These are phyloP conservation scores for Onygenales sp. DNA, from an alignment of 2,329 filamentous ascomycete genomes.

Conservation along the genomic window DNA sequence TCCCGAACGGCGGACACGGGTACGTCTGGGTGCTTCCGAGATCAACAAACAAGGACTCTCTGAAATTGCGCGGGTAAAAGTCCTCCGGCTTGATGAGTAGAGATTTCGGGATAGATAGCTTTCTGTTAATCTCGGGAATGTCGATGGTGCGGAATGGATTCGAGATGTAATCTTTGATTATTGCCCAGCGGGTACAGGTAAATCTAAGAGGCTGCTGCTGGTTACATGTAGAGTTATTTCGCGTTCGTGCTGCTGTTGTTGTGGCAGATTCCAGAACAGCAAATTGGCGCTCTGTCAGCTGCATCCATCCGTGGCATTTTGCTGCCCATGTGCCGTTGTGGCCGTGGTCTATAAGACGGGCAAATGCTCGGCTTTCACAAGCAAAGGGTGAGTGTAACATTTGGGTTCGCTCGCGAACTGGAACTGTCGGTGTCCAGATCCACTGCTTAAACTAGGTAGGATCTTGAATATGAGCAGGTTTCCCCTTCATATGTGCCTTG, in stretches of 20 bases:
- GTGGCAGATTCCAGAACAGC: neutral
- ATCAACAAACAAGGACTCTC: neutral
- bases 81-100: neutral
- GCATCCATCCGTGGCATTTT: constrained; percentile 1
- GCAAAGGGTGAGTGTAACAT: neutral
- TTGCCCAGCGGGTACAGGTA: neutral
- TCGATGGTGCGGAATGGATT: neutral
- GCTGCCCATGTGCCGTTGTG: neutral
- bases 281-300: neutral
- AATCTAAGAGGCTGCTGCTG: too few relatives aligned
- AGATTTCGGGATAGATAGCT: neutral
- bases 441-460: neutral
- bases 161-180: neutral
- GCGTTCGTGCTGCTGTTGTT: neutral
- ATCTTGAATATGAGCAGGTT: neutral
- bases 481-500: too few relatives aligned
- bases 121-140: neutral
- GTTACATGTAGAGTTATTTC: too few relatives aligned
- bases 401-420: neutral
- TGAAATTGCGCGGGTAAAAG: neutral
- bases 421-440: neutral
- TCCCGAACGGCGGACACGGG: neutral
- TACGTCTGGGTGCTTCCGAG: neutral
- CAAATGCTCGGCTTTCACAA: constrained; percentile 1
- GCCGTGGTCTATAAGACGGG: neutral